Conservation (phyloP, 768 basidiomycete species). For the Russula brevipes region DNA sequence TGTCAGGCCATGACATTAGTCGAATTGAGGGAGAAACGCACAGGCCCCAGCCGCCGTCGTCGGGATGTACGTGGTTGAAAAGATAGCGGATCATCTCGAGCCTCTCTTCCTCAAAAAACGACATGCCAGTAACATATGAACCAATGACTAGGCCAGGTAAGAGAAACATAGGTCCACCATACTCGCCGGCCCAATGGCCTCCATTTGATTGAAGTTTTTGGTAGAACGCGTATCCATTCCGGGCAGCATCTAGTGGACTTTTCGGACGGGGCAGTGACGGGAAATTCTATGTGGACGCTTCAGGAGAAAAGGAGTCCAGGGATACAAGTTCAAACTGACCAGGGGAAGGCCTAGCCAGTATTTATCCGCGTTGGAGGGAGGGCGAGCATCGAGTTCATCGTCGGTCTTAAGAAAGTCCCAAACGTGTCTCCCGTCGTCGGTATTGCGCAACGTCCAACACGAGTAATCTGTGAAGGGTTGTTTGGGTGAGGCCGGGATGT, state of each 20-base stretch:
- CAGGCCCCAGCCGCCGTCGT: slow-evolving; percentile 98
- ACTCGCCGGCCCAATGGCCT: slow-evolving; percentile 94
- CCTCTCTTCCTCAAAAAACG: slow-evolving; percentile 73
- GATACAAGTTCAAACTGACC: slow-evolving; percentile 37
- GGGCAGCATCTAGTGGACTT: slow-evolving; percentile 70
- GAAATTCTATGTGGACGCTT: slow-evolving; percentile 43
- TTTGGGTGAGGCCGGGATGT: slow-evolving; percentile 45
- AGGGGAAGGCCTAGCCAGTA: slow-evolving; percentile 83
- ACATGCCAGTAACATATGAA: slow-evolving; percentile 83
- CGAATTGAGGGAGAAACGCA: slow-evolving; percentile 39
- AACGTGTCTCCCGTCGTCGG: slow-evolving; percentile 74
- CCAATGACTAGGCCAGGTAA: slow-evolving; percentile 90
- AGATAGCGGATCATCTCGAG: slow-evolving; percentile 91
- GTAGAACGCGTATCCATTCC: slow-evolving; percentile 86
- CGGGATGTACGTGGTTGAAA: slow-evolving; percentile 69
- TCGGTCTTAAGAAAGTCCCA: slow-evolving; percentile 78
- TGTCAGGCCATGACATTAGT: slow-evolving; percentile 8
- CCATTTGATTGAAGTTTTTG: slow-evolving; percentile 84
- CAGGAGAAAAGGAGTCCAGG: background rate
- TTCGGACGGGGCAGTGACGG: slow-evolving; percentile 59
- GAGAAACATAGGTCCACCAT: slow-evolving; percentile 87
- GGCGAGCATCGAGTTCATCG: slow-evolving; percentile 58
- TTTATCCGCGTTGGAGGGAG: slow-evolving; percentile 75
- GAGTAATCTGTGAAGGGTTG: slow-evolving; percentile 74
- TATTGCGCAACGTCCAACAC: slow-evolving; percentile 70